Conservation (phyloP, 2,329 filamentous ascomycete species). For the Rhynchosporium secalis region DNA sequence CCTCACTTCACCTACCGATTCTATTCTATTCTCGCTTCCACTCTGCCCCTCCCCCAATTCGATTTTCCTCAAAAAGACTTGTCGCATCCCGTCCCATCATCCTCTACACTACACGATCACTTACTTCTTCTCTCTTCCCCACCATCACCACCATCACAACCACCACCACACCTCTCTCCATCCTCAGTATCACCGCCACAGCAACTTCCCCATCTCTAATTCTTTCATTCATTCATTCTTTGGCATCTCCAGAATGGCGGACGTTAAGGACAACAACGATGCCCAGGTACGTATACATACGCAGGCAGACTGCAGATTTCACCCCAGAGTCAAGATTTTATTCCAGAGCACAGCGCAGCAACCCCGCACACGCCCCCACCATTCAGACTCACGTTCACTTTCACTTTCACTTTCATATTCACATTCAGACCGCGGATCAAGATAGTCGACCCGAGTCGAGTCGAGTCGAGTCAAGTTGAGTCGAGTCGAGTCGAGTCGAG, state of each 20-base stretch:
- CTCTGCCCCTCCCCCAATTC: constrained; percentile 2
- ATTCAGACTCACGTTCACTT: background rate
- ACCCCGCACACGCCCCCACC: constrained; percentile 16
- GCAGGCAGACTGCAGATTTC: no score
- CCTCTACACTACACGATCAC: constrained; percentile 1
- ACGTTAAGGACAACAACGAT: constrained; percentile 50
- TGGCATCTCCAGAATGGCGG: constrained; percentile 55
- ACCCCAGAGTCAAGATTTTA: constrained; percentile 9
- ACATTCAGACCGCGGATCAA: constrained; percentile 4
- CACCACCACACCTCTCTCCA: constrained; percentile 17
- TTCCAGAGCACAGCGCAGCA: constrained; percentile 16
- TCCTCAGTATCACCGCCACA: constrained; percentile 14
- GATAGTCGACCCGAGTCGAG: background rate
- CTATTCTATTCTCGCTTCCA: constrained; percentile 6
- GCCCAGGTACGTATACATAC: constrained; percentile 37
- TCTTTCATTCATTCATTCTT: constrained; percentile 36
- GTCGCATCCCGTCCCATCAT: background rate
- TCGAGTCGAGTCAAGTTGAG: no score
- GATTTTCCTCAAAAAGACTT: constrained; percentile 16
- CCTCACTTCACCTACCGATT: constrained; percentile 11
- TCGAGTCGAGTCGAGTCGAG: no score
- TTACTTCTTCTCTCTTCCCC: background rate
- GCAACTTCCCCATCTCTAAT: constrained; percentile 28
- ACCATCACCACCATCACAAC: constrained; percentile 17
- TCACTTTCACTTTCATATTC: no score